Evolutionary conservation across 2,329 filamentous ascomycete genomes (phyloP).

Genomic region (Epichloe gansuensis): DNA sequence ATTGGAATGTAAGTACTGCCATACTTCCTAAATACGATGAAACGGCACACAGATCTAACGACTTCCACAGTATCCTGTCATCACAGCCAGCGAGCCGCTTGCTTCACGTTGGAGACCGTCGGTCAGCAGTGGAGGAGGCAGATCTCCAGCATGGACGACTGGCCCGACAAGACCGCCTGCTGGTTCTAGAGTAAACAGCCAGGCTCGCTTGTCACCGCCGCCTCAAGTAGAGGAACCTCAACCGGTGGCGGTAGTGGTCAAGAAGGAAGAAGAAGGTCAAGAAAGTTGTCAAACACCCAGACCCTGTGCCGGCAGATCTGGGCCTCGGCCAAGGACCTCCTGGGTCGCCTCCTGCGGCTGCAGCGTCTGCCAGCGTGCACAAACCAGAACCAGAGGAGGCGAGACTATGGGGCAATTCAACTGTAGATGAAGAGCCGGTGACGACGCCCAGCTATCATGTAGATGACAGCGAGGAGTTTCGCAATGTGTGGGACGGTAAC

Average conservation of each 20-base stretch:
- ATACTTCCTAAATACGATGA: background rate
- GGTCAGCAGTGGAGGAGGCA: slow-evolving; percentile 16
- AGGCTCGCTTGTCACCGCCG: background rate
- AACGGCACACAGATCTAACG: slow-evolving; percentile 13
- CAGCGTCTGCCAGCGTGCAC: background rate
- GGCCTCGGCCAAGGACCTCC: slow-evolving; percentile 15
- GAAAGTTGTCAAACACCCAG: slow-evolving; percentile 21
- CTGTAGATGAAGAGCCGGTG: slow-evolving; percentile 6
- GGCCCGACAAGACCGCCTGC: slow-evolving; percentile 12
- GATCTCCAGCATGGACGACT: slow-evolving; percentile 15
- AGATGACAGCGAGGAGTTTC: slow-evolving; percentile 30
- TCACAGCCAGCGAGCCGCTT: slow-evolving; percentile 64
- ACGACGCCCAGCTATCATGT: slow-evolving; percentile 16
- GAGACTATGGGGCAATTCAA: slow-evolving; percentile 5
- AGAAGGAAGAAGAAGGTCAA: slow-evolving; percentile 28
- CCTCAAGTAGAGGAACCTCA: slow-evolving; percentile 11
- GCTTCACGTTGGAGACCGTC: slow-evolving; percentile 48
- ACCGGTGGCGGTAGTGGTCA: slow-evolving; percentile 23
- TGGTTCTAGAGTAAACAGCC: slow-evolving; percentile 2
- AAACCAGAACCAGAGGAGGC: slow-evolving; percentile 10
- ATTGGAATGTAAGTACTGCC: slow-evolving; percentile 72
- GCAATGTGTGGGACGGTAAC: slow-evolving; percentile 29
- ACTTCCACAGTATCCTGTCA: slow-evolving; percentile 67
- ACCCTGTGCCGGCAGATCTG: slow-evolving; percentile 19
- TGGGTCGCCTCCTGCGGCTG: background rate